A percentile compares a stretch with the other conserved stretches of the same genome.
Evolutionary conservation across 2,329 filamentous ascomycete genomes (phyloP).

Genomic region (Colletotrichum noveboracense): DNA sequence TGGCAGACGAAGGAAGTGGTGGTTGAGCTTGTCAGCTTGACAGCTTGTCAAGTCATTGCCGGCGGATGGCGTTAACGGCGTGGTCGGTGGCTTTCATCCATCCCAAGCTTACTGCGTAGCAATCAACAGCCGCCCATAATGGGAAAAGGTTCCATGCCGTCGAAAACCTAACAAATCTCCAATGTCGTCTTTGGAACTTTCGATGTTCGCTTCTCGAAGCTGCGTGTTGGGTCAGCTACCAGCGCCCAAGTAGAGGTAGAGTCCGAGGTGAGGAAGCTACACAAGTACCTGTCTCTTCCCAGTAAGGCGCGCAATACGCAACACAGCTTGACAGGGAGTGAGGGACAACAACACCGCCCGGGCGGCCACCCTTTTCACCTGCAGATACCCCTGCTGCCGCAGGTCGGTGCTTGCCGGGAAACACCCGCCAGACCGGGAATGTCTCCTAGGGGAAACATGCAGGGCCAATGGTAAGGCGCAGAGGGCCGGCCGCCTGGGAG

Average conservation of each 20-base stretch:
- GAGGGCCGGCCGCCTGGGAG: background rate
- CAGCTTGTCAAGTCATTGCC: background rate
- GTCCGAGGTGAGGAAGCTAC: background rate
- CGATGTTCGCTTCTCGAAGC: background rate
- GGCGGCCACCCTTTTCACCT: conserved; percentile 1
- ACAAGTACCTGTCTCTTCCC: background rate
- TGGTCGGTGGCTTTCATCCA: background rate
- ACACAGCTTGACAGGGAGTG: background rate
- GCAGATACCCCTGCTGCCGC: conserved; percentile 11
- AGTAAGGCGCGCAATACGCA: background rate
- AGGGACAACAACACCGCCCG: background rate
- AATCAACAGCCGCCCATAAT: background rate
- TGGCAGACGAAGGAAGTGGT: background rate
- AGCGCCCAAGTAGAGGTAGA: background rate
- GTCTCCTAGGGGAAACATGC: background rate
- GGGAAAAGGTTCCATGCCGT: background rate
- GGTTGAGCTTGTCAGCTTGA: background rate
- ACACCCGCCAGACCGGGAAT: conserved; percentile 5
- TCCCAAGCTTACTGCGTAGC: background rate
- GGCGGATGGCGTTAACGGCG: background rate
- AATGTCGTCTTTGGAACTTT: background rate
- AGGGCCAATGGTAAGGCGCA: conserved; percentile 7
- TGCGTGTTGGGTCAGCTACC: background rate
- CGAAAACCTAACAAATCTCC: background rate
- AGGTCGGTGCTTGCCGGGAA: conserved; percentile 12